Percentiles rank a stretch among this genome's conserved stretches.
Conservation (phyloP, 2,329 filamentous ascomycete genomes). For the Fusarium sp. region DNA sequence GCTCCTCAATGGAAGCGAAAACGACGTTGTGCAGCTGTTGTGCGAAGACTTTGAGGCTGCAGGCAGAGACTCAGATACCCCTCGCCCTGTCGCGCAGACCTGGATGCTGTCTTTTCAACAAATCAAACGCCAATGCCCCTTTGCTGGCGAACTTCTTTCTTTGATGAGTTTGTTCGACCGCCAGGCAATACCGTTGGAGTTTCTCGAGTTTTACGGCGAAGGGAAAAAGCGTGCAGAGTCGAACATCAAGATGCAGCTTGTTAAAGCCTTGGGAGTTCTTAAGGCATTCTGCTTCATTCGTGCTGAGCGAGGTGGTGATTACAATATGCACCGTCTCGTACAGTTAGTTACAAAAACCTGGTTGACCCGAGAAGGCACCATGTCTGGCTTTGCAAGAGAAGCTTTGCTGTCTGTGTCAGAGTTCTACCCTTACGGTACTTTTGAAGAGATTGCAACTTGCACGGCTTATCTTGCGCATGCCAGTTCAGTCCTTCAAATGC, state of each 20-base stretch:
- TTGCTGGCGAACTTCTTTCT: slow-evolving; percentile 48
- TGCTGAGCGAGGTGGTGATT: slow-evolving; percentile 13
- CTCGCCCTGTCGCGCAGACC: slow-evolving; percentile 45
- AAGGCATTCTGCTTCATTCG: slow-evolving; percentile 49
- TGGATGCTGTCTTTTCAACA: slow-evolving; percentile 52
- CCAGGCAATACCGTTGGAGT: slow-evolving; percentile 44
- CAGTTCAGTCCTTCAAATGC: slow-evolving; percentile 27
- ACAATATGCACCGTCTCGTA: slow-evolving; percentile 51
- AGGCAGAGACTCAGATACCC: slow-evolving; percentile 44
- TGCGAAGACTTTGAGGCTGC: slow-evolving; percentile 47
- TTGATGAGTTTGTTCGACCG: slow-evolving; percentile 49
- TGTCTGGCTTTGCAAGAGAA: slow-evolving; percentile 20
- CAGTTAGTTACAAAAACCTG: slow-evolving; percentile 50
- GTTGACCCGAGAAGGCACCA: slow-evolving; percentile 25
- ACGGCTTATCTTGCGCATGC: slow-evolving; percentile 43
- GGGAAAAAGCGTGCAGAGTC: fast-evolving
- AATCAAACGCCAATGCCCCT: slow-evolving; percentile 38
- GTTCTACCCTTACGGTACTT: slow-evolving; percentile 33
- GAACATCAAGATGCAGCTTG: background rate
- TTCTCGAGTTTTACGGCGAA: slow-evolving; percentile 20
- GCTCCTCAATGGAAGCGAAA: slow-evolving; percentile 32
- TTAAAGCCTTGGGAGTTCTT: slow-evolving; percentile 17
- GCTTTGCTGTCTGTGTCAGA: slow-evolving; percentile 39
- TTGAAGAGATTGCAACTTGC: slow-evolving; percentile 33
- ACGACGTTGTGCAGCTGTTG: slow-evolving; percentile 38